Evolutionary conservation across 331 rosid genomes (phyloP).

Genomic region (Ulmus americana): DNA sequence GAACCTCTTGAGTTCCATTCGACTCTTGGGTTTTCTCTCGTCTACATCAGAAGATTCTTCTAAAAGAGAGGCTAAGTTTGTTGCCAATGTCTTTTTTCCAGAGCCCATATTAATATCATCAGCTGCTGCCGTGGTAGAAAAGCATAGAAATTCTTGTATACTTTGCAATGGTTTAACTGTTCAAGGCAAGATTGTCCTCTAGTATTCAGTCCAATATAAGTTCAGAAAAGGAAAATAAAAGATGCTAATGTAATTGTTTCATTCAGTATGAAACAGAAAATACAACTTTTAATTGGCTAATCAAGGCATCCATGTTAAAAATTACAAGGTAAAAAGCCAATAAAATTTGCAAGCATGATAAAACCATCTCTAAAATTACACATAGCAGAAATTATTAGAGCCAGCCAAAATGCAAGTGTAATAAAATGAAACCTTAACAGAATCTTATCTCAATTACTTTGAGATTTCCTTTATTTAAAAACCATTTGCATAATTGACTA

Average conservation of each 20-base stretch:
- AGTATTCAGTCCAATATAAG: not conserved
- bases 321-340: not conserved
- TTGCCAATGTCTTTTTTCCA: slow-evolving; percentile 36
- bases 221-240: not conserved
- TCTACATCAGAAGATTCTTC: slow-evolving; percentile 30
- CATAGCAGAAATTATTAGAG: not conserved
- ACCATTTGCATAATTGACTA: not conserved
- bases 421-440: no score
- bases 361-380: not conserved
- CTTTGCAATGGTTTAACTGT: slow-evolving; percentile 23
- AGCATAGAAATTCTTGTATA: slow-evolving; percentile 6
- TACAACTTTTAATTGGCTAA: not conserved
- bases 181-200: not conserved
- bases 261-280: not conserved
- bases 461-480: not conserved
- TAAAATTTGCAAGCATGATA: not conserved
- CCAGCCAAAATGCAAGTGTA: no score
- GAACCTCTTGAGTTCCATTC: slow-evolving; percentile 56
- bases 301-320: not conserved
- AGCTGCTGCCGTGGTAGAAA: slow-evolving; percentile 20
- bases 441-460: not conserved
- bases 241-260: not conserved
- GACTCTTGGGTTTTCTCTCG: slow-evolving; percentile 33
- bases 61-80: slow-evolving; percentile 51
- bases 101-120: slow-evolving; percentile 18